Percentiles rank a stretch among this genome's conserved stretches.
Evolutionary conservation across 176 grass and related monocot species (phyloP).

Genomic region (Aegilops sharonensis): DNA sequence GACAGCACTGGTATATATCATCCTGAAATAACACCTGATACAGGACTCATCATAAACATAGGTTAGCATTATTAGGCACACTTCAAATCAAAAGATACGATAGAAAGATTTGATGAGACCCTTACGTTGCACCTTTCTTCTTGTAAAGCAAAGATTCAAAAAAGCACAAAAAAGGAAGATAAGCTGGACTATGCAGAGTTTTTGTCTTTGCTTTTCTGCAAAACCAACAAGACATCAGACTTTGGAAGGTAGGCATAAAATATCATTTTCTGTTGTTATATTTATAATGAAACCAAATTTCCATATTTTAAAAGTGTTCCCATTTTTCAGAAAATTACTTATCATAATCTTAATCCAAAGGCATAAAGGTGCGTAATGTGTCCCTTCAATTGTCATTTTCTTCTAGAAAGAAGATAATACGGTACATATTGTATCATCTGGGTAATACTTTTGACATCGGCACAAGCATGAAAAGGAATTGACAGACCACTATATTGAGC

Average conservation of each 20-base stretch:
- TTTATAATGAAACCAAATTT: neutral
- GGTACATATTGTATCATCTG: neutral
- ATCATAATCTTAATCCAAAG: neutral
- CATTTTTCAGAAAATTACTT: neutral
- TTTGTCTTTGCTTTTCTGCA: slow-evolving; percentile 60
- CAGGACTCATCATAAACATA: neutral
- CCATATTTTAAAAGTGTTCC: neutral
- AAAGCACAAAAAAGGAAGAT: slow-evolving; percentile 59
- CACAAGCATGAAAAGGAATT: neutral
- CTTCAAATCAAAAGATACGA: slow-evolving; percentile 1
- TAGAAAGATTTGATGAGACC: slow-evolving; percentile 16
- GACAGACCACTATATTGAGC: neutral
- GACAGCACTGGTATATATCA: neutral
- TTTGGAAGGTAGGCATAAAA: slow-evolving; percentile 18
- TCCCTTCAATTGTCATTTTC: neutral
- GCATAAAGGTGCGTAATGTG: neutral
- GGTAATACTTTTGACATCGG: neutral
- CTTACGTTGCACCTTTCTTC: slow-evolving; percentile 55
- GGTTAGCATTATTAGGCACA: neutral
- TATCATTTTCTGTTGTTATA: neutral
- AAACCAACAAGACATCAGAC: slow-evolving; percentile 26
- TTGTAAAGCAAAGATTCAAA: slow-evolving; percentile 55
- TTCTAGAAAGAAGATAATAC: neutral
- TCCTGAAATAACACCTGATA: slow-evolving; percentile 27
- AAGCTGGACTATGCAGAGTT: slow-evolving; percentile 14